phyloP scores from a whole-genome alignment of 2,329 filamentous ascomycete species.

The Fusarium algeriense region DNA sequence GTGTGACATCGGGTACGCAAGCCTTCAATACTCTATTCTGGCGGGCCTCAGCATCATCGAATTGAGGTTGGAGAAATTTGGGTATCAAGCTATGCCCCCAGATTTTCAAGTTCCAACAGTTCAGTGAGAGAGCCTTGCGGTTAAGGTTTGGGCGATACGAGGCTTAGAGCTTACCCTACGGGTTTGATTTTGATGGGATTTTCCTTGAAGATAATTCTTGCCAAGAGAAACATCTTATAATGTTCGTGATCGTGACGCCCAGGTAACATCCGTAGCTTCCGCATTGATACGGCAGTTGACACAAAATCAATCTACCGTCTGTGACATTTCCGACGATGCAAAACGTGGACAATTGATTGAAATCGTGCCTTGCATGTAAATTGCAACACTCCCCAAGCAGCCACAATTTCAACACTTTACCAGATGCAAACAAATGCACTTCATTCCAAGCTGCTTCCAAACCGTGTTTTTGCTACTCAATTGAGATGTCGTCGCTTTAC shows the following conservation, averaged over 20 bases:
- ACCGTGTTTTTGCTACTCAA: background rate
- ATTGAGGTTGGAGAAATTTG: background rate
- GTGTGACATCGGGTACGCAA: conserved; percentile 35
- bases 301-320: background rate
- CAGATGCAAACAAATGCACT: background rate
- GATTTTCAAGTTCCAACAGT: background rate
- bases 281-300: no score
- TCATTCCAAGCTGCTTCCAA: no score
- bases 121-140: background rate
- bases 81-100: conserved; percentile 25
- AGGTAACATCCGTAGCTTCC: background rate
- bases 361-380: conserved; percentile 5
- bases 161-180: background rate
- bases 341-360: background rate
- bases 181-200: background rate
- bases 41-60: conserved; percentile 5
- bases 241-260: background rate
- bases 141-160: conserved; percentile 11
- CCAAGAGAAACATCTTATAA: background rate
- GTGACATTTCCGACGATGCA: background rate
- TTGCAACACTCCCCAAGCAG: background rate
- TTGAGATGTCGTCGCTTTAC: background rate
- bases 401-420: background rate
- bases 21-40: conserved; percentile 7
- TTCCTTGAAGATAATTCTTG: background rate